Evolutionary conservation across 73 alveolate species (phyloP), one percentile per base, ranked within the genome.

Genomic region (Symbiodinium natans): DNA sequence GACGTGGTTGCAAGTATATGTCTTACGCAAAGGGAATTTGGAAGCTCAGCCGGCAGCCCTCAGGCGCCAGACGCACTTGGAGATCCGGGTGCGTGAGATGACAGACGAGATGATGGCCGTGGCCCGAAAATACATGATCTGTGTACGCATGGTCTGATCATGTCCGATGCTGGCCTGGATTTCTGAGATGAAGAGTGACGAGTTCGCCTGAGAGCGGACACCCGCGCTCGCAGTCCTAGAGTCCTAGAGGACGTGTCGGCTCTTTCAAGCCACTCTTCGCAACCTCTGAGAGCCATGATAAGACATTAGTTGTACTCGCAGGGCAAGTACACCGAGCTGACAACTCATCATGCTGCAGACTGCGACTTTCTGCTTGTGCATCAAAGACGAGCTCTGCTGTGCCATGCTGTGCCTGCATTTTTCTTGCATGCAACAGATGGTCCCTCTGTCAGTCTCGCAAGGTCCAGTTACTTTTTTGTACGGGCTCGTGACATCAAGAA

Each of bases 21-120:
- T 36, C n/a, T n/a, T n/a, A n/a, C n/a, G n/a, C n/a, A n/a, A n/a
- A n/a, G n/a, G n/a, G n/a, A n/a, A n/a, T n/a, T n/a, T n/a, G n/a
- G n/a, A n/a, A n/a, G n/a, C n/a, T n/a, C n/a, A n/a, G n/a, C n/a
- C 13, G 6, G 29, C 6, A 59, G 34, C 33, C 29, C 11, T 15
- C 56, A 90, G 96, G 88, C 96, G 96, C 88, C 46, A 71, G 77
- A 90, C 96, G 5, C 96, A 90, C 83, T 71, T 90, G 96, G 54
- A 39, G 96, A 90, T 90, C 77, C 43, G 48, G 6, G 88, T 90
- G 88, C 96, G 96, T 27, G 96, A 90, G 75, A 90, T 90, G 96
- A 10, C 96, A n/a, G 96, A 90, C 38, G 88, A 90, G 39, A 90
- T 90, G 96, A 38, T 39, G 86, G 80, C 80, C 36, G 80, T 13